Conservation (phyloP, 257 asterid genomes). For the Forsythia suspensa region DNA sequence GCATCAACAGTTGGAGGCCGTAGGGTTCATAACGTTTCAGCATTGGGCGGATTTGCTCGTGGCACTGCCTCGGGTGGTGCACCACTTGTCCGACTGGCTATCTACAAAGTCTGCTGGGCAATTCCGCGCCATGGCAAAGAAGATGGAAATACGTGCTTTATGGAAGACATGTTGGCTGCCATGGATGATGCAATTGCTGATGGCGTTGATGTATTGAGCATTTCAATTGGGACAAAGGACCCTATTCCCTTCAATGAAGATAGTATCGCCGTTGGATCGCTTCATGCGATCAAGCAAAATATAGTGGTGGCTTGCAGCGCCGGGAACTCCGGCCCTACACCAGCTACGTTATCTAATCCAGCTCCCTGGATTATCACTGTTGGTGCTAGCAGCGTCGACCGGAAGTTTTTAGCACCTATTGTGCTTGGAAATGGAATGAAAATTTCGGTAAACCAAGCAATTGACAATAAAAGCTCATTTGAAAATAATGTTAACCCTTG, state of each 20-base stretch:
- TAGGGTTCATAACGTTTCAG: constrained; percentile 41
- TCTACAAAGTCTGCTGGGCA: constrained; percentile 94
- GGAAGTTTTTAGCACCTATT: constrained; percentile 52
- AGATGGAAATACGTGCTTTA: constrained; percentile 70
- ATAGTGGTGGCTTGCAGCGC: constrained; percentile 84
- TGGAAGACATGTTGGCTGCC: constrained; percentile 86
- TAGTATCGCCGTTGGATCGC: constrained; percentile 71
- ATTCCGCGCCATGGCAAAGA: constrained; percentile 56
- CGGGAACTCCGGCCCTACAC: constrained; percentile 72
- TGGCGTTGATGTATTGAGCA: constrained; percentile 76
- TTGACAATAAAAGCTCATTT: not conserved
- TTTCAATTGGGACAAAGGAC: constrained; percentile 56
- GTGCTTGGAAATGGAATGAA: constrained; percentile 68
- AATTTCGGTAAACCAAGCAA: constrained; percentile 37
- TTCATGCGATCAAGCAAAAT: constrained; percentile 71
- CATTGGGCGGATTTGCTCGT: constrained; percentile 76
- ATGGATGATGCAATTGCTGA: constrained; percentile 87
- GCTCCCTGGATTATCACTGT: constrained; percentile 97
- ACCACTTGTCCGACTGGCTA: constrained; percentile 67
- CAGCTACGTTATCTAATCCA: constrained; percentile 59
- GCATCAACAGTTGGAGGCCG: constrained; percentile 74
- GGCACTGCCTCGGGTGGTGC: constrained; percentile 95
- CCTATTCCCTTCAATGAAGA: constrained; percentile 53
- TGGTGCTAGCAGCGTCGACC: constrained; percentile 85
- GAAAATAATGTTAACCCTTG: not conserved